Evolutionary conservation across 2,329 filamentous ascomycete species (phyloP).

Genomic region (Neonectria ditissima): DNA sequence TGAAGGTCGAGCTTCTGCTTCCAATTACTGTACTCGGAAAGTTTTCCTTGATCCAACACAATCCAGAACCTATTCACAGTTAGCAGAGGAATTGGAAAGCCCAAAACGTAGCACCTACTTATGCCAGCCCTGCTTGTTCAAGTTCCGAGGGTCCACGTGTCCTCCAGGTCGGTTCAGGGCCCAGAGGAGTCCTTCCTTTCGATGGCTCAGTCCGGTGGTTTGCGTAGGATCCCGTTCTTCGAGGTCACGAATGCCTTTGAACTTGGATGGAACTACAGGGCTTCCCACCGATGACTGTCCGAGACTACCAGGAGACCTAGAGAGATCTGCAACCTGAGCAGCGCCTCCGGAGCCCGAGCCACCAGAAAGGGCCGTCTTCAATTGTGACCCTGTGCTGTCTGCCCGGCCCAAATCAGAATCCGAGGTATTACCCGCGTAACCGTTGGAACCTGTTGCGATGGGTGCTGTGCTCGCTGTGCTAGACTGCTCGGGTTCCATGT

Average conservation of each 20-base stretch:
- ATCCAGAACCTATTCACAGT: constrained; percentile 87
- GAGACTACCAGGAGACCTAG: constrained; percentile 69
- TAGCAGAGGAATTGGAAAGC: constrained; percentile 22
- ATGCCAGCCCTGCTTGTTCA: constrained; percentile 99
- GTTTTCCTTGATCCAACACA: constrained; percentile 93
- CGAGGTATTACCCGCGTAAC: constrained; percentile 62
- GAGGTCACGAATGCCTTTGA: constrained; percentile 92
- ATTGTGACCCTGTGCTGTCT: constrained; percentile 79
- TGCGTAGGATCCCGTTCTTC: constrained; percentile 81
- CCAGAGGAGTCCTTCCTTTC: constrained; percentile 96
- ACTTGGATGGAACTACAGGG: constrained; percentile 69
- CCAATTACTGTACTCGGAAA: constrained; percentile 99
- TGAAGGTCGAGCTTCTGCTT: constrained; percentile 97
- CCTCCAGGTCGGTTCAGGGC: constrained; percentile 91
- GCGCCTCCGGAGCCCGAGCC: constrained; percentile 51
- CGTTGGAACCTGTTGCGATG: constrained; percentile 54
- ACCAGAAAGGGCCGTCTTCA: constrained; percentile 65
- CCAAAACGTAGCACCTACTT: constrained; percentile 73
- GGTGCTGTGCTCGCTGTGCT: constrained; percentile 54
- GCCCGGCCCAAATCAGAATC: constrained; percentile 79
- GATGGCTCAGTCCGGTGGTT: constrained; percentile 64
- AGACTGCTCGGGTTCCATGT: constrained; percentile 75
- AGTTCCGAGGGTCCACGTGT: constrained; percentile 92
- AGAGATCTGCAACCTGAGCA: constrained; percentile 56
- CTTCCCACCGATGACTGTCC: constrained; percentile 60